Conservation (phyloP, 129 eudicot genomes). For the Lactuca saligna region DNA sequence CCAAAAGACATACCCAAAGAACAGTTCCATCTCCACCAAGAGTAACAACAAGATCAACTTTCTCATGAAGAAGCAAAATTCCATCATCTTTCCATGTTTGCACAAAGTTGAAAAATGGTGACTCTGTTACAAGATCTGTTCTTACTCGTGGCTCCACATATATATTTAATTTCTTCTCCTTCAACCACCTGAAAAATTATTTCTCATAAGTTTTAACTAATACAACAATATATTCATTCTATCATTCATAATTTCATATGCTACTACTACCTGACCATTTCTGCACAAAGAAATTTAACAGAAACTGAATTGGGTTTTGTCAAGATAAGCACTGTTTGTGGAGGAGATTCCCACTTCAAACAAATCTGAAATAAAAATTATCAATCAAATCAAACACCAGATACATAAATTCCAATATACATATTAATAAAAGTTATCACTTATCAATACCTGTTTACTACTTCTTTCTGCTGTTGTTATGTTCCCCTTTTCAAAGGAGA, state of each 20-base stretch:
- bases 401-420: neutral
- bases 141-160: constrained; percentile 89
- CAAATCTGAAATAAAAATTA: constrained; percentile 60
- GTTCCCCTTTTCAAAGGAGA: constrained; percentile 92
- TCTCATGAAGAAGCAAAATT: constrained; percentile 63
- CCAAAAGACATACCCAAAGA: constrained; percentile 73
- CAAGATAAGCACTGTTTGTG: constrained; percentile 79
- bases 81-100: constrained; percentile 83
- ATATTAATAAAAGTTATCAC: neutral
- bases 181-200: constrained; percentile 71
- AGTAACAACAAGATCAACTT: constrained; percentile 93
- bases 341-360: constrained; percentile 91
- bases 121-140: constrained; percentile 72
- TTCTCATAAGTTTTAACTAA: neutral
- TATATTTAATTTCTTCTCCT: constrained; percentile 57
- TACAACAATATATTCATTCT: neutral
- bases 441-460: constrained; percentile 76
- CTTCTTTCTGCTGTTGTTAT: constrained; percentile 90
- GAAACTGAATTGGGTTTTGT: constrained; percentile 89
- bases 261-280: constrained; percentile 66
- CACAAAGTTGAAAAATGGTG: constrained; percentile 73
- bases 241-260: too few relatives aligned
- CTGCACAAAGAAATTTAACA: constrained; percentile 71
- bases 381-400: neutral
- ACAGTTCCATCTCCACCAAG: constrained; percentile 99